Evolutionary conservation across 2,329 filamentous ascomycete species (phyloP), one percentile per base, ranked within the genome.

Genomic region (Venturiaceae sp.): DNA sequence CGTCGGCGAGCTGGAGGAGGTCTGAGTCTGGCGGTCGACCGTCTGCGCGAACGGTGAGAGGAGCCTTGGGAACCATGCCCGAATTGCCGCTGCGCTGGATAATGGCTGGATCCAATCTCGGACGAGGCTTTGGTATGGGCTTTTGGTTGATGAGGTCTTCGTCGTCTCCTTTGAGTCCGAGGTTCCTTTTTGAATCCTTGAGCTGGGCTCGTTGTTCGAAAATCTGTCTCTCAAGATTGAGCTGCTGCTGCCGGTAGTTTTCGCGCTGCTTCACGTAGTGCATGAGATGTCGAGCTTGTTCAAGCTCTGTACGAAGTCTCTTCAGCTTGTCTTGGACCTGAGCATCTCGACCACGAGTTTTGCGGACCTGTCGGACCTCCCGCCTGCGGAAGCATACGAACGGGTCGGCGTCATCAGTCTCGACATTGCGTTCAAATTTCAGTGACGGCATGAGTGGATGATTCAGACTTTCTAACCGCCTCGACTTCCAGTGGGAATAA

Each of bases 351-450:
- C 90, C 90, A 68, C 94, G 83, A 37, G 94, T 99, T 76, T 97
- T 99, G 66, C 94, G 88, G 54, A 91, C 92, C 71, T 95, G 90
- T 60, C 94, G 87, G 52, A 95, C 89, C 74, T 99, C 94, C 63
- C 94, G 88, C 65, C 94, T 85, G 69, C 94, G 85, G 82, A 99
- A 99, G 75, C 94, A 99, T 67, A 99, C 92, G 75, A 96, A 99
- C 53, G 94, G 94, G 74, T 99, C 94, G 66, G 89, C 84, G 70
- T 99, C 94, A 72, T 99, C 94, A 61, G 87, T 95, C 64, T 97
- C 92, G 69, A 90, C 88, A 63, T 94, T 90, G 52, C 86, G 95
- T 76, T 99, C 94, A 64, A 96, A 94, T 76, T 96, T 96, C 70
- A 97, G 83, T 23, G 78, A 80, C 7, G 90, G 84, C 68, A 92